phyloP scores from a whole-genome alignment of 1,284 basidiomycete genomes.

The Peniophora sp. region DNA sequence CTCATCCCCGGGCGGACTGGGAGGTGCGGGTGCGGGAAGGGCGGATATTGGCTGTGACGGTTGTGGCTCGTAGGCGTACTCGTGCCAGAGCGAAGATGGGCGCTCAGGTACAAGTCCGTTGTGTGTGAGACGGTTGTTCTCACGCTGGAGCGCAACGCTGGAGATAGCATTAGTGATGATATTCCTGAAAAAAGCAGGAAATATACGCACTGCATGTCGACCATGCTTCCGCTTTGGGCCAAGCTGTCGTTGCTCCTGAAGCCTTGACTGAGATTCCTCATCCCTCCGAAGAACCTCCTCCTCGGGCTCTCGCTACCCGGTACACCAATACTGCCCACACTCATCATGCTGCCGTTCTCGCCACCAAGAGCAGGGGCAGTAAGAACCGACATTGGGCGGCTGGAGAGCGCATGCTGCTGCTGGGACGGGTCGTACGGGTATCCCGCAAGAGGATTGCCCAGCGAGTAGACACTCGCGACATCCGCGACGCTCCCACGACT shows the following conservation, averaged over 20 bases:
- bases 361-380: constrained; percentile 27
- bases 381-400: constrained; percentile 58
- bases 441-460: constrained; percentile 47
- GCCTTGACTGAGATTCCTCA: constrained; percentile 67
- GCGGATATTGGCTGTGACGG: neutral
- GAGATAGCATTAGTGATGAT: constrained; percentile 2
- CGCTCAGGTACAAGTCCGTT: neutral
- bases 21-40: neutral
- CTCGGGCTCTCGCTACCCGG: constrained; percentile 15
- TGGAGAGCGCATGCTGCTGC: neutral
- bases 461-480: constrained; percentile 62
- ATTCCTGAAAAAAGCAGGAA: constrained; percentile 6
- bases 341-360: neutral
- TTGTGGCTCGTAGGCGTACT: constrained; percentile 10
- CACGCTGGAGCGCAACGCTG: constrained; percentile 70
- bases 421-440: constrained; percentile 32
- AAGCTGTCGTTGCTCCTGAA: constrained; percentile 75
- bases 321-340: neutral
- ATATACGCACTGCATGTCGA: constrained; percentile 84
- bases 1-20: constrained; percentile 24
- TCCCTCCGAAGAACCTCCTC: constrained; percentile 70
- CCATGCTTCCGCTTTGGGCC: constrained; percentile 70
- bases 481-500: constrained; percentile 62
- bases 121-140: constrained; percentile 22
- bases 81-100: constrained; percentile 2